Evolutionary conservation across 768 basidiomycete species (phyloP).

Genomic region (Trichaptum fuscoviolaceum): DNA sequence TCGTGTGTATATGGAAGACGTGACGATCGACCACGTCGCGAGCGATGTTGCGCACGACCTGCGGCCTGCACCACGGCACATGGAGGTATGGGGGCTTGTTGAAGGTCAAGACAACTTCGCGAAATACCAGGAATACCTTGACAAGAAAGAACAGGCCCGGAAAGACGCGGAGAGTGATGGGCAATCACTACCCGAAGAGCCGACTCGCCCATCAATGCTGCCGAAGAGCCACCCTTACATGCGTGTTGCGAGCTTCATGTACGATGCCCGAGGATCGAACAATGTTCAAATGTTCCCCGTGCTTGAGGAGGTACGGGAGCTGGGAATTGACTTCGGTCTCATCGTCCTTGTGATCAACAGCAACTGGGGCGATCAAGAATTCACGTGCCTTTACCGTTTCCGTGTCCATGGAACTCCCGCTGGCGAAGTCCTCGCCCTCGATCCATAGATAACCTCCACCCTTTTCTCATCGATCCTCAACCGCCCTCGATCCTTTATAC

Average conservation of each 20-base stretch:
- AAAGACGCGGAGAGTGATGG: conserved; percentile 10
- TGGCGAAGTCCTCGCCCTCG: conserved; percentile 35
- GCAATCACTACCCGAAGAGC: conserved; percentile 27
- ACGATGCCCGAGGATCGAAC: conserved; percentile 46
- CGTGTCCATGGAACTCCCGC: conserved; percentile 67
- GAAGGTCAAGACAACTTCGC: conserved; percentile 45
- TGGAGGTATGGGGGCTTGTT: conserved; percentile 90
- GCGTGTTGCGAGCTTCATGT: conserved; percentile 64
- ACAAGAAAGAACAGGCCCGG: conserved; percentile 6
- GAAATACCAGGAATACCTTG: conserved; percentile 7
- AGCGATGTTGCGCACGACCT: conserved; percentile 78
- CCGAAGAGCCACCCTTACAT: conserved; percentile 45
- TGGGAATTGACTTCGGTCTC: conserved; percentile 80
- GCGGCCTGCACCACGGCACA: conserved; percentile 72
- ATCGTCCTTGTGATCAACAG: conserved; percentile 74
- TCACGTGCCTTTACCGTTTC: conserved; percentile 86
- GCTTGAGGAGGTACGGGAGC: conserved; percentile 53
- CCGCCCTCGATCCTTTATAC: background rate
- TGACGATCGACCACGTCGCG: conserved; percentile 88
- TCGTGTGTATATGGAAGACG: conserved; percentile 48
- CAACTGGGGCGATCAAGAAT: conserved; percentile 84
- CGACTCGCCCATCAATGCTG: conserved; percentile 43
- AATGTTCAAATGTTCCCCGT: conserved; percentile 83
- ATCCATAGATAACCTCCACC: conserved; percentile 20
- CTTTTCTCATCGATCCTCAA: background rate